phyloP scores from a whole-genome alignment of 495 filamentous ascomycete species.

The Schizothecium vesticola region DNA sequence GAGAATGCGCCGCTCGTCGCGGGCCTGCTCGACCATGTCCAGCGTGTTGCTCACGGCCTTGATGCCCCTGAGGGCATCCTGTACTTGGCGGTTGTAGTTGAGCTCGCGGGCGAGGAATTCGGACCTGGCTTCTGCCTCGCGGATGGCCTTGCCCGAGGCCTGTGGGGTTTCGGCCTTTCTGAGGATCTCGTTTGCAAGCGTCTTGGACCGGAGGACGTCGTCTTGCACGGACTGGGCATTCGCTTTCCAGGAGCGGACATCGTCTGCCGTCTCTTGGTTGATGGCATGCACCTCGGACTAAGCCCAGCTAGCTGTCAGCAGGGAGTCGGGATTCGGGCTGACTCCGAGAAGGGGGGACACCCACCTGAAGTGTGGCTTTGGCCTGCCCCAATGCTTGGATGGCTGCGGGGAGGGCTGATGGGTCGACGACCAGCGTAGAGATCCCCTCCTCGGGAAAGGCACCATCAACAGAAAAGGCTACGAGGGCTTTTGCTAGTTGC shows the following conservation, averaged over 20 bases:
- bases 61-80: slow-evolving; percentile 56
- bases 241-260: slow-evolving; percentile 77
- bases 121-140: slow-evolving; percentile 65
- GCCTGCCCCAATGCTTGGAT: slow-evolving; percentile 60
- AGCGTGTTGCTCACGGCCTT: slow-evolving; percentile 47
- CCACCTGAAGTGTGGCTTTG: slow-evolving; percentile 64
- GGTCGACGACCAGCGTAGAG: slow-evolving; percentile 56
- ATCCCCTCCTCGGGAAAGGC: slow-evolving; percentile 70
- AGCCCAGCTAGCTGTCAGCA: slow-evolving; percentile 9
- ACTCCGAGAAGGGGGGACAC: slow-evolving; percentile 1
- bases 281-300: slow-evolving; percentile 66
- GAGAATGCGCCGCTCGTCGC: slow-evolving; percentile 42
- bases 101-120: slow-evolving; percentile 68
- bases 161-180: slow-evolving; percentile 61
- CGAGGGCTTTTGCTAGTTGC: slow-evolving; percentile 57
- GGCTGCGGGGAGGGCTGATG: slow-evolving; percentile 54
- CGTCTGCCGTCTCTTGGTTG: slow-evolving; percentile 66
- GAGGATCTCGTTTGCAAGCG: slow-evolving; percentile 69
- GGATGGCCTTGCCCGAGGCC: slow-evolving; percentile 50
- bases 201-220: slow-evolving; percentile 69
- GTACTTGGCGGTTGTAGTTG: slow-evolving; percentile 66
- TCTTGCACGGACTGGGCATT: slow-evolving; percentile 77
- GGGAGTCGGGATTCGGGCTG: not conserved
- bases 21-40: slow-evolving; percentile 46
- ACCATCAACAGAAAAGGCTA: slow-evolving; percentile 66